These are phyloP conservation scores for Xylaria sp. DNA, from an alignment of 2,329 filamentous ascomycete species.

Conservation along the genomic window DNA sequence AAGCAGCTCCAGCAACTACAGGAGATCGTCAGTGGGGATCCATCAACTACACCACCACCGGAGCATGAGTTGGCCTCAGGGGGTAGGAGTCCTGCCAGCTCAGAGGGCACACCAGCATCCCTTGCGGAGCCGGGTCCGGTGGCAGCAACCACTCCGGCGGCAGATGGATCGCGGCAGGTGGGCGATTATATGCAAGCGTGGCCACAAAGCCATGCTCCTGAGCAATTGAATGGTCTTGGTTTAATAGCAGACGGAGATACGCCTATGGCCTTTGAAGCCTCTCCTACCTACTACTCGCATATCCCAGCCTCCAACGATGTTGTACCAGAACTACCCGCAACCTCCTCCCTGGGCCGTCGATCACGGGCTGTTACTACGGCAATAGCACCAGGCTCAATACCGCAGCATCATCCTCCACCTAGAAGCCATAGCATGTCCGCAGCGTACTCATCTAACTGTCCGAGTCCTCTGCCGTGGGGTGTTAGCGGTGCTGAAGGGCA, in stretches of 20 bases:
- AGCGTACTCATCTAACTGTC: conserved; percentile 35
- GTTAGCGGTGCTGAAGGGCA: conserved; percentile 31
- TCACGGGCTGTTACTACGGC: conserved; percentile 36
- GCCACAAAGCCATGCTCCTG: conserved; percentile 33
- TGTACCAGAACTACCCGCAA: conserved; percentile 33
- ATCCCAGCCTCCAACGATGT: conserved; percentile 35
- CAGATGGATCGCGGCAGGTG: conserved; percentile 34
- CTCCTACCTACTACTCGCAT: conserved; percentile 35
- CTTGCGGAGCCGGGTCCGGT: conserved; percentile 28
- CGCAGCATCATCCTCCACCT: conserved; percentile 27
- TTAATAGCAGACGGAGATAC: conserved; percentile 37
- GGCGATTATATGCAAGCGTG: conserved; percentile 40
- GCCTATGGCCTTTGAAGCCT: conserved; percentile 35
- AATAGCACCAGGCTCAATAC: conserved; percentile 29
- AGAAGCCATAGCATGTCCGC: conserved; percentile 41
- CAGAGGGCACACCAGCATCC: conserved; percentile 28
- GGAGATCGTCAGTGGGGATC: conserved; percentile 36
- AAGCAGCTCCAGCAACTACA: conserved; percentile 43
- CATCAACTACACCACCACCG: conserved; percentile 38
- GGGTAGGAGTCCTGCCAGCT: conserved; percentile 36
- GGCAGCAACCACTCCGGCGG: conserved; percentile 25
- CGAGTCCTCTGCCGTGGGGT: conserved; percentile 38
- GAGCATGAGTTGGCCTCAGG: conserved; percentile 38
- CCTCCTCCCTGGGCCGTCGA: conserved; percentile 30
- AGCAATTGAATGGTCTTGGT: conserved; percentile 37